These are phyloP conservation scores for Pseudonitzschia pungens DNA, from an alignment of 108 stramenopile species.

Conservation along the genomic window DNA sequence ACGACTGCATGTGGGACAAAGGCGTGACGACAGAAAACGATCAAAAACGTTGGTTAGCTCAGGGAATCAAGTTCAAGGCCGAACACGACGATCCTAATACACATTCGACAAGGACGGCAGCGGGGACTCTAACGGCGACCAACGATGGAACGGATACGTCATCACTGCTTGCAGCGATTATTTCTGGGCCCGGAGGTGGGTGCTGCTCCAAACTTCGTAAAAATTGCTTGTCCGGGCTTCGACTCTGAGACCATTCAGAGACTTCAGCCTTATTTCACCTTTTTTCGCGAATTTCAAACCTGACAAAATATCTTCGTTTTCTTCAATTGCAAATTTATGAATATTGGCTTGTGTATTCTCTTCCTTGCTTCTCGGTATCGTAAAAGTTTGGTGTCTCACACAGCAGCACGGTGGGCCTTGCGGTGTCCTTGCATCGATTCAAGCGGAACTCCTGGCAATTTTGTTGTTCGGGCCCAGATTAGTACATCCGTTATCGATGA, in stretches of 20 bases:
- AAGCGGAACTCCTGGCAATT: constrained; percentile 76
- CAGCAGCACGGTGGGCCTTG: constrained; percentile 89
- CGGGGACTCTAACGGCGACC: constrained; percentile 1
- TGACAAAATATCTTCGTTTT: neutral
- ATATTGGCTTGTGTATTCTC: neutral
- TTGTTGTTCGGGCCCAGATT: constrained; percentile 52
- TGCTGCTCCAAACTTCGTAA: neutral
- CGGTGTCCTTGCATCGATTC: constrained; percentile 81
- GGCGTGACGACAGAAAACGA: constrained; percentile 54
- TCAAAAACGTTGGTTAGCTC: constrained; percentile 66
- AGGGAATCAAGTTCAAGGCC: constrained; percentile 40
- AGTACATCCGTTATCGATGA: constrained; percentile 4
- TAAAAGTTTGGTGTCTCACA: constrained; percentile 66
- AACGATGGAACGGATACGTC: neutral
- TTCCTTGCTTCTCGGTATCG: no score
- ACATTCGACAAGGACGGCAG: neutral
- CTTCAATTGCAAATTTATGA: neutral
- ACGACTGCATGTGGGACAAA: constrained; percentile 56
- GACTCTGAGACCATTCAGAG: neutral
- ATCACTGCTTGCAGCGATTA: constrained; percentile 30
- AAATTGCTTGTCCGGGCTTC: neutral
- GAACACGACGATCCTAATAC: constrained; percentile 8
- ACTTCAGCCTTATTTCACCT: neutral
- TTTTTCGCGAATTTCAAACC: neutral
- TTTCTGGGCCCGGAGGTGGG: constrained; percentile 18